These are phyloP conservation scores for Fusarium incarnatum DNA, from an alignment of 2,329 filamentous ascomycete species.

Conservation along the genomic window DNA sequence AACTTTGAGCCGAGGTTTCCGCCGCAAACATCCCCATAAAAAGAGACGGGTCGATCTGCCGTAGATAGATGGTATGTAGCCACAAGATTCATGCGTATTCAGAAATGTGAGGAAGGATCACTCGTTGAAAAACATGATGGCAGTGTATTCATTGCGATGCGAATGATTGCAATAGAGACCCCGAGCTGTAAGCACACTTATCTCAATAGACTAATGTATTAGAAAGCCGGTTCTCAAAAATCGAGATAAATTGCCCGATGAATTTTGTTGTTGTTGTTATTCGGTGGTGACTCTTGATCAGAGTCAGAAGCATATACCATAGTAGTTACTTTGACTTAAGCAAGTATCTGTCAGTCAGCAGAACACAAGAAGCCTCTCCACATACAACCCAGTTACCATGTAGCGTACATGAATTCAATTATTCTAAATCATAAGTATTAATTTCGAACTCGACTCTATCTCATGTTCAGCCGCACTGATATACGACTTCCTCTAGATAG, in stretches of 20 bases:
- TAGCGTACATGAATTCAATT: background rate
- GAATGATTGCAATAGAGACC: background rate
- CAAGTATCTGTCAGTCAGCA: background rate
- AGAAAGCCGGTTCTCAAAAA: background rate
- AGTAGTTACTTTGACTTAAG: background rate
- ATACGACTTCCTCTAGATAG: background rate
- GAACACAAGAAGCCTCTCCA: background rate
- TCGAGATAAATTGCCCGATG: background rate
- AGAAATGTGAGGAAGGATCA: background rate
- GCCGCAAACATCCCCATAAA: background rate
- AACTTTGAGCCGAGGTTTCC: constrained; percentile 6
- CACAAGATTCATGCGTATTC: background rate
- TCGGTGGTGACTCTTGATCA: background rate
- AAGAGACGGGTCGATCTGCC: background rate
- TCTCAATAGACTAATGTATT: background rate
- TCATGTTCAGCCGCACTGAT: background rate
- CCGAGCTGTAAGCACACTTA: background rate
- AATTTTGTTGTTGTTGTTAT: background rate
- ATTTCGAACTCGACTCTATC: background rate
- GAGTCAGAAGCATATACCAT: background rate
- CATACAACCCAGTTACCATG: background rate
- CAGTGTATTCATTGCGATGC: background rate
- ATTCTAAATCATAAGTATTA: background rate
- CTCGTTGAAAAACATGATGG: background rate
- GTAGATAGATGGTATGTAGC: background rate